Conservation (phyloP, 345 rosid species). For the Brassica cretica region DNA sequence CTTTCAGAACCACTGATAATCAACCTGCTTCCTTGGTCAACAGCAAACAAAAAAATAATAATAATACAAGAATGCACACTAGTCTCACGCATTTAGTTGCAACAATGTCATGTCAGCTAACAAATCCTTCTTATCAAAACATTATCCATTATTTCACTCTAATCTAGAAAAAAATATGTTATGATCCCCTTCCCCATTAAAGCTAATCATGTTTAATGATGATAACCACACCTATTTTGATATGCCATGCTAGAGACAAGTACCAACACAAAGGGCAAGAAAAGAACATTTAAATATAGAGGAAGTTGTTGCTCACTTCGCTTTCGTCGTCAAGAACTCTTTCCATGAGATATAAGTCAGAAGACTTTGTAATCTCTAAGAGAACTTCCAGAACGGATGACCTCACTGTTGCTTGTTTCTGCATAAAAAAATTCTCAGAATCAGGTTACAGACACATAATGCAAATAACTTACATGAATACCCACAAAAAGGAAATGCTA, state of each 20-base stretch:
- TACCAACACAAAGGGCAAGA: not conserved
- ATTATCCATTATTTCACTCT: not conserved
- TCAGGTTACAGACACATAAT: constrained; percentile 21
- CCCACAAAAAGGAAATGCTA: constrained; percentile 4
- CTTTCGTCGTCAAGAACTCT: constrained; percentile 93
- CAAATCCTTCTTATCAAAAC: not conserved
- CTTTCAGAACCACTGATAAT: not conserved
- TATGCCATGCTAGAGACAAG: not conserved
- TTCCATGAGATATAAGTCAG: constrained; percentile 99
- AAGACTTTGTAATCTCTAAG: constrained; percentile 82
- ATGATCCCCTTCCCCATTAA: not conserved
- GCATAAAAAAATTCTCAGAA: constrained; percentile 16
- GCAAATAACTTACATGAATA: constrained; percentile 2
- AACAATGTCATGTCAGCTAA: not conserved
- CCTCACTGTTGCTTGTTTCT: constrained; percentile 88
- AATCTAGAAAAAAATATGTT: not conserved
- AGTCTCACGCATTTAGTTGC: constrained; percentile 1
- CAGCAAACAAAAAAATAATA: too few relatives aligned
- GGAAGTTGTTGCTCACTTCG: constrained; percentile 56
- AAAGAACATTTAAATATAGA: not conserved
- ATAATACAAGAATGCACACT: not conserved
- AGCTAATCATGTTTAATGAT: not conserved
- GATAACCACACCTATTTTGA: not conserved
- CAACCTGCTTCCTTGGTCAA: too few relatives aligned
- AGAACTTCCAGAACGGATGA: constrained; percentile 92